Base-by-base conservation (phyloP, 2,329 filamentous ascomycete genomes). In the Ampelomyces quisqualis region DNA sequence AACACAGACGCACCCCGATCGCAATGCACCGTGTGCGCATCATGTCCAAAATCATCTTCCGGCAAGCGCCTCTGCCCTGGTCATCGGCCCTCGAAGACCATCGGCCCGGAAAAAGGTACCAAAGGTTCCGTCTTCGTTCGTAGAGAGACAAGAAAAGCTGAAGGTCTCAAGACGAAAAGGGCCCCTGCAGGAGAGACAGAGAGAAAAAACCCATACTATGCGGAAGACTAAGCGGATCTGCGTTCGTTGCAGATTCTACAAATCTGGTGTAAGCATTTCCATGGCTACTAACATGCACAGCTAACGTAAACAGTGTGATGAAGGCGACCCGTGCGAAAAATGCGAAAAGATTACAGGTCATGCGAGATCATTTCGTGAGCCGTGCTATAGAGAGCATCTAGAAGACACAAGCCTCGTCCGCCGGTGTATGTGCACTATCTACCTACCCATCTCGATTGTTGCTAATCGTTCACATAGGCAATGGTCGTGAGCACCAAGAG, bases 191-290 rank as follows among this genome's bases (percentile, higher is more conserved):
- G 59, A 62, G 28, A 51, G 57, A 17, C 53, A 50, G 18, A 49
- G 60, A 24, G 56, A 58, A 29, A 64, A 66, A 40, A 64, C 64
- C n/a, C 54, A 60, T 22, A 53, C 53, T 1, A 66, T 67, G 63
- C 64, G 65, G 37, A 66, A 67, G 35, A 53, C 47, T 6, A 62
- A 59, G 34, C 49, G 53, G 4, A 55, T 55, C 27, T 68, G 65
- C 35, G 50, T 66, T 7, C 63, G 64, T 20, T 68, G 65, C 43
- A 60, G 58, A 34, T 59, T 67, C 26, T 67, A 65, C 52, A 67
- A 66, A 36, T 55, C 57, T 9, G 56, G 59, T 13, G 62, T 65
- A 58, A 19, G 58, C 43, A 19, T 8, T 1, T 19, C 13, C 7
- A 8, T 29, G 10, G n/a, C 10, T 11, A 6, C 14, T 13, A 22